A percentile compares a stretch with the other conserved stretches of the same genome.
Evolutionary conservation across 352 stramenopile genomes (phyloP).

Genomic region (Saprolegnia parasitica): DNA sequence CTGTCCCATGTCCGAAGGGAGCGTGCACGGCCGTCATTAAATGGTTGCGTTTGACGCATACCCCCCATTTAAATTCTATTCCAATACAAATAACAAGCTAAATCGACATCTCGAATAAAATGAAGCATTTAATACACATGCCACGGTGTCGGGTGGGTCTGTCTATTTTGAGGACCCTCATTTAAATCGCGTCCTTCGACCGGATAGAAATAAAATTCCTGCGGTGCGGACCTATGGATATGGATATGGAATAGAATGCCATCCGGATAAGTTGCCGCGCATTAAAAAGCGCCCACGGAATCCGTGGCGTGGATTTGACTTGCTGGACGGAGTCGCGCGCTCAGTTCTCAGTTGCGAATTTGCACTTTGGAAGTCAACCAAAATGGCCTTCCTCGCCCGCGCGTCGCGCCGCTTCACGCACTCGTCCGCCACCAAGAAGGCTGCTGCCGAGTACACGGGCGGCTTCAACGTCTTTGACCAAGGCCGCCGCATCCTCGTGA

Average conservation of each 20-base stretch:
- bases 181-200: not conserved
- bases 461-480: conserved; percentile 54
- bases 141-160: not conserved
- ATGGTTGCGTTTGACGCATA: not conserved
- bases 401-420: conserved; percentile 22
- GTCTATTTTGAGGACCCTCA: not conserved
- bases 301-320: not conserved
- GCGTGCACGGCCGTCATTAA: not conserved
- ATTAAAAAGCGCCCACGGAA: too few species aligned
- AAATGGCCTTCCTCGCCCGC: conserved; percentile 16
- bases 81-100: not conserved
- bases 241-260: not conserved
- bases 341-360: conserved; percentile 18
- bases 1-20: conserved; percentile 4
- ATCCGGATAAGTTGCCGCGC: conserved; percentile 38
- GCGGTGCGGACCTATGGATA: conserved; percentile 10
- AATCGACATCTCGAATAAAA: too few species aligned
- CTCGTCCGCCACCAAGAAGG: conserved; percentile 25
- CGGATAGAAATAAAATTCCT: conserved; percentile 12
- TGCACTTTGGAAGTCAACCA: not conserved
- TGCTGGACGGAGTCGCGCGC: not conserved
- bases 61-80: not conserved
- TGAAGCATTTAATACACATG: too few species aligned
- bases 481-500: conserved; percentile 62
- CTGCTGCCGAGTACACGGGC: conserved; percentile 44